Evolutionary conservation across 345 rosid species (phyloP).

Genomic region (Rhizophora apiculata): DNA sequence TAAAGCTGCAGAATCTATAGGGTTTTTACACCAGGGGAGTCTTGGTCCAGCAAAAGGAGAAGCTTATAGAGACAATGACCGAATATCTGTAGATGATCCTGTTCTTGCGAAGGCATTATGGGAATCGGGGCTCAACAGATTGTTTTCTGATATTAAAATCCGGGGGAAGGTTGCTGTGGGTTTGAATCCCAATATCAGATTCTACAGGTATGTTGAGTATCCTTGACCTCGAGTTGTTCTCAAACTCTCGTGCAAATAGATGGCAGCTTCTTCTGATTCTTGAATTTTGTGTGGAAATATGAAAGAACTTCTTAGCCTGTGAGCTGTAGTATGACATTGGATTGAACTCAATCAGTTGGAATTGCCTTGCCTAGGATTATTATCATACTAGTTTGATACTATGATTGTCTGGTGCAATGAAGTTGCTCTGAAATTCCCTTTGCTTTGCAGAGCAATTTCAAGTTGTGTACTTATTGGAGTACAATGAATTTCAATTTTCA

Average conservation of each 20-base stretch:
- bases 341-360: neutral
- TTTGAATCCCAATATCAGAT: constrained; percentile 82
- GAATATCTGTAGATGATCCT: constrained; percentile 69
- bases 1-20: constrained; percentile 65
- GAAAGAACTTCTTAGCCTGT: too few relatives aligned
- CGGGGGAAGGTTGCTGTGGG: constrained; percentile 77
- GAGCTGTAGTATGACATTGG: too few relatives aligned
- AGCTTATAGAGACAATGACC: constrained; percentile 85
- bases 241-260: neutral
- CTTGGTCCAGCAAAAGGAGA: constrained; percentile 89
- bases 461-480: neutral
- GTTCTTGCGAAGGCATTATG: constrained; percentile 60
- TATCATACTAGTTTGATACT: neutral
- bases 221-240: neutral
- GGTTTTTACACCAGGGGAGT: constrained; percentile 87
- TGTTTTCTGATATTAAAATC: constrained; percentile 70
- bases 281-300: neutral
- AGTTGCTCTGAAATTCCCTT: neutral
- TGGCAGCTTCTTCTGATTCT: neutral
- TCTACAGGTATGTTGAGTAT: constrained; percentile 55
- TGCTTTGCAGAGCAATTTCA: neutral
- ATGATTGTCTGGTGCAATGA: neutral
- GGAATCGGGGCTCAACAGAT: constrained; percentile 62
- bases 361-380: neutral
- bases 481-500: constrained; percentile 21